phyloP scores from a whole-genome alignment of 2,329 filamentous ascomycete genomes.

The Botrytis deweyae region DNA sequence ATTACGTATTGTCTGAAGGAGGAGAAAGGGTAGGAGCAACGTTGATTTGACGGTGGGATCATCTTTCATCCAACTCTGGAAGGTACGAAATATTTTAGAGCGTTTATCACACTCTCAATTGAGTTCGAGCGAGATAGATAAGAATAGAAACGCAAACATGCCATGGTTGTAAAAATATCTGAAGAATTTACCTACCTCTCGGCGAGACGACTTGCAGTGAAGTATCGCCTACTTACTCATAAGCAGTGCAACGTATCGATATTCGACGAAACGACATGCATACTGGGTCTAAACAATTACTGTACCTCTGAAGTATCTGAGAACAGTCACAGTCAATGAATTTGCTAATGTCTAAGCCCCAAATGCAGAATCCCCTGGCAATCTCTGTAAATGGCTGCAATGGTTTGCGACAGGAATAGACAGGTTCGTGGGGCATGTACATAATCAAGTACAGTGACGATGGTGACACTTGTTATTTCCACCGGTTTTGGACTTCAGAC shows the following conservation, averaged over 20 bases:
- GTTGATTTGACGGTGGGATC: neutral
- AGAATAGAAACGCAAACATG: neutral
- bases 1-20: neutral
- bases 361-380: too few species aligned
- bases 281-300: neutral
- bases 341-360: neutral
- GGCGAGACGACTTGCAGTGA: neutral
- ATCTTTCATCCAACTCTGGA: neutral
- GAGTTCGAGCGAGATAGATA: neutral
- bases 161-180: neutral
- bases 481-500: neutral
- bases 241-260: conserved; percentile 1
- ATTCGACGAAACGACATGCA: conserved; percentile 5
- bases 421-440: neutral
- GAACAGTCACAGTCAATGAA: neutral
- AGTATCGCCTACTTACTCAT: neutral
- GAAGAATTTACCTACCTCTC: neutral
- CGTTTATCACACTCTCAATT: neutral
- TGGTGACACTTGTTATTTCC: conserved; percentile 1
- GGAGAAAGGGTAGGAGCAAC: neutral
- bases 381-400: neutral
- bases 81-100: neutral
- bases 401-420: conserved; percentile 3
- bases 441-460: neutral
- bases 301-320: neutral